A percentile compares a stretch with the other conserved stretches of the same genome.
These are phyloP conservation scores for Colletotrichum chlorophyti DNA, from an alignment of 2,329 filamentous ascomycete species.

Conservation along the genomic window DNA sequence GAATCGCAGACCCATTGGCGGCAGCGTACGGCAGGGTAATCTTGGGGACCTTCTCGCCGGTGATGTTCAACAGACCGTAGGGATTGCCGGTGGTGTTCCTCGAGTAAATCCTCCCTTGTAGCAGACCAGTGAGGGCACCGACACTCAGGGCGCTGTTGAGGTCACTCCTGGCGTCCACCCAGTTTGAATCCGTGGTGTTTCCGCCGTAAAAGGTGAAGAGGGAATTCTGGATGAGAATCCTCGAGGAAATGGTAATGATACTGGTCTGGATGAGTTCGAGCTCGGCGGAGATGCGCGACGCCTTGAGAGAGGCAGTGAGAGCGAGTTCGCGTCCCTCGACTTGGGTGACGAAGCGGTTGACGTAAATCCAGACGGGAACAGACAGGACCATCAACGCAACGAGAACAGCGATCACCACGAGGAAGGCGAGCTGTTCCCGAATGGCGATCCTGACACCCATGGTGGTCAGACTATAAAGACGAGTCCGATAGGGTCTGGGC, in stretches of 20 bases:
- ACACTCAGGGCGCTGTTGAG: conserved; percentile 73
- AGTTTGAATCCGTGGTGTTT: conserved; percentile 65
- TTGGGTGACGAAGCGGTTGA: conserved; percentile 59
- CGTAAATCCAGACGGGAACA: conserved; percentile 73
- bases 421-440: conserved; percentile 81
- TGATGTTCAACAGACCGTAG: conserved; percentile 69
- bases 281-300: conserved; percentile 79
- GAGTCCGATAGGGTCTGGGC: conserved; percentile 19
- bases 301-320: conserved; percentile 85
- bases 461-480: conserved; percentile 23
- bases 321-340: conserved; percentile 68
- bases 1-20: conserved; percentile 62
- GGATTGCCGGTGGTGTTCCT: conserved; percentile 66
- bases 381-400: conserved; percentile 79
- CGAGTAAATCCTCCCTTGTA: conserved; percentile 79
- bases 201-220: conserved; percentile 59
- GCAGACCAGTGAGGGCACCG: conserved; percentile 61
- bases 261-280: conserved; percentile 81
- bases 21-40: conserved; percentile 68
- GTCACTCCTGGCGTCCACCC: conserved; percentile 67
- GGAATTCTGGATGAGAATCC: conserved; percentile 64
- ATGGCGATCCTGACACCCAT: conserved; percentile 81
- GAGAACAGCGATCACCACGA: conserved; percentile 79
- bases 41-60: conserved; percentile 52
- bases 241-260: conserved; percentile 74